Evolutionary conservation across 1,284 basidiomycete species (phyloP).

Genomic region (Acaromyces ingoldii): DNA sequence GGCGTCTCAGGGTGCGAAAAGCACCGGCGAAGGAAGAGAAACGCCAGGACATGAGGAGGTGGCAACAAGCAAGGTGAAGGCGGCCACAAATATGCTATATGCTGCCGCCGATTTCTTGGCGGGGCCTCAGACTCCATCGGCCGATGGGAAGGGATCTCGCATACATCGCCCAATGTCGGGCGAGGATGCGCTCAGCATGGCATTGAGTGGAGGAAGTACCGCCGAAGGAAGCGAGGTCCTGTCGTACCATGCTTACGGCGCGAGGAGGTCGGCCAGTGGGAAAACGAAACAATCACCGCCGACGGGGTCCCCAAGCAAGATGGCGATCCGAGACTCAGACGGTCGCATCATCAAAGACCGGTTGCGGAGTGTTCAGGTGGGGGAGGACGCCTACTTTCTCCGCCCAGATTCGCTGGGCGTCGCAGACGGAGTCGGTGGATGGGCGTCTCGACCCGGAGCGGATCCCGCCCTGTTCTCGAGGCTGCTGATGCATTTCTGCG

Average conservation of each 20-base stretch:
- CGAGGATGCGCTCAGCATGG: neutral
- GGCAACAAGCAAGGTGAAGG: conserved; percentile 22
- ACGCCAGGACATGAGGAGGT: conserved; percentile 13
- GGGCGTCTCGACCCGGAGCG: conserved; percentile 59
- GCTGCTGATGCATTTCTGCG: conserved; percentile 80
- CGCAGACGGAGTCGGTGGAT: conserved; percentile 83
- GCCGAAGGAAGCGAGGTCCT: conserved; percentile 7
- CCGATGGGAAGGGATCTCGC: neutral
- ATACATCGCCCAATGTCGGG: neutral
- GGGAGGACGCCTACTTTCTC: conserved; percentile 81
- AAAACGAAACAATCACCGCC: neutral
- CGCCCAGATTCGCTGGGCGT: conserved; percentile 75
- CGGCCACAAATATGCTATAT: conserved; percentile 39
- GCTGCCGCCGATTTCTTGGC: conserved; percentile 40
- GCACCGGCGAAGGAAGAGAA: conserved; percentile 35
- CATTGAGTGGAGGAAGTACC: conserved; percentile 6
- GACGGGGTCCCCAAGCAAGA: neutral
- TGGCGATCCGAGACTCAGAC: conserved; percentile 32
- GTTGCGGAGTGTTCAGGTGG: conserved; percentile 64
- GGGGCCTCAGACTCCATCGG: conserved; percentile 7
- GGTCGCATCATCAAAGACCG: conserved; percentile 44
- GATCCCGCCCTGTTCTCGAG: conserved; percentile 73
- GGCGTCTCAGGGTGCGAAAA: conserved; percentile 1
- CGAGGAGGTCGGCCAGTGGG: neutral
- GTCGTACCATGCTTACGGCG: neutral